These are phyloP conservation scores for Hypoxylon sp. DNA, from an alignment of 2,329 filamentous ascomycete species.

Conservation along the genomic window DNA sequence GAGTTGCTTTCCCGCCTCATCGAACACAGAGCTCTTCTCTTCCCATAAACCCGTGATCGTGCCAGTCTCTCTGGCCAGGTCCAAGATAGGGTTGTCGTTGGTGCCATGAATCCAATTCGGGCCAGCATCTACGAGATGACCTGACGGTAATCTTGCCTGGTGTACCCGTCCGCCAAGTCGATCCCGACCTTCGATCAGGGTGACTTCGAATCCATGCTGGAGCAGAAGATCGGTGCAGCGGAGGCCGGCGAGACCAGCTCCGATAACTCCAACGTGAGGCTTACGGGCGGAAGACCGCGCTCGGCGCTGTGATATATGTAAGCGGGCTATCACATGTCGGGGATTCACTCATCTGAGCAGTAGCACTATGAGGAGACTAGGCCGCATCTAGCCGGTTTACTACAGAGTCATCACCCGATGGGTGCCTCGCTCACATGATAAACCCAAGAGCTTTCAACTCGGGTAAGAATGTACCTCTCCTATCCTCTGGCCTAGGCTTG, in stretches of 20 bases:
- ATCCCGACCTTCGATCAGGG: conserved; percentile 72
- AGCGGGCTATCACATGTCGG: conserved; percentile 32
- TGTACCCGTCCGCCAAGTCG: conserved; percentile 71
- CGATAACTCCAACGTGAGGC: conserved; percentile 71
- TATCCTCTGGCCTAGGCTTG: conserved; percentile 45
- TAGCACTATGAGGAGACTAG: conserved; percentile 42
- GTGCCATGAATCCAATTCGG: conserved; percentile 86
- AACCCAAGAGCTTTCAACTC: conserved; percentile 40
- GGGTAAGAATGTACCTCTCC: conserved; percentile 49
- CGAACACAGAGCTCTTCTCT: conserved; percentile 61
- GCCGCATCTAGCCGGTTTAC: conserved; percentile 39
- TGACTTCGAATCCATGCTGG: conserved; percentile 70
- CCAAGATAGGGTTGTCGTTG: conserved; percentile 72
- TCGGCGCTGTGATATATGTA: conserved; percentile 40
- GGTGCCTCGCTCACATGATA: conserved; percentile 42
- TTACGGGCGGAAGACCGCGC: conserved; percentile 42
- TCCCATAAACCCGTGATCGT: conserved; percentile 60
- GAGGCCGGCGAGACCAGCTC: conserved; percentile 75
- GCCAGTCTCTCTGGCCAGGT: conserved; percentile 68
- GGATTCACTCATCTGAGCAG: conserved; percentile 43
- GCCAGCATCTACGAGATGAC: conserved; percentile 63
- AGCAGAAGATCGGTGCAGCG: conserved; percentile 74
- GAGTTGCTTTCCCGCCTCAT: conserved; percentile 63
- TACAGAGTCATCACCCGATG: conserved; percentile 37
- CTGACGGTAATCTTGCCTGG: conserved; percentile 57